These are phyloP conservation scores for Starmerella riodocensis DNA, from an alignment of 805 yeast species.

Conservation along the genomic window DNA sequence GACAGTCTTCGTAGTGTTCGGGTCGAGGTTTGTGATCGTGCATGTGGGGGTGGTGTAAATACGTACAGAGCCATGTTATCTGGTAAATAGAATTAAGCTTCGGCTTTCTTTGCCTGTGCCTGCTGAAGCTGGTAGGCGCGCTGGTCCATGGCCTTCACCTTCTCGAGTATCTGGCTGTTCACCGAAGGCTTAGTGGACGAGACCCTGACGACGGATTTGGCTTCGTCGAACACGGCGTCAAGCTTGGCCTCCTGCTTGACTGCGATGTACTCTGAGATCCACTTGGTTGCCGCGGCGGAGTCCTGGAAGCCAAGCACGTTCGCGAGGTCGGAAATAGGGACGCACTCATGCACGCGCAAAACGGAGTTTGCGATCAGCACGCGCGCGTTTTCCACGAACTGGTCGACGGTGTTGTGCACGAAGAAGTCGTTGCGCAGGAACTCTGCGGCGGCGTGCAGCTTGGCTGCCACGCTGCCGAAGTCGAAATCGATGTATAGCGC, in stretches of 20 bases:
- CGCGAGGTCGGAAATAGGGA: slow-evolving; percentile 37
- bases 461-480: slow-evolving; percentile 39
- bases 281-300: slow-evolving; percentile 34
- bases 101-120: slow-evolving; percentile 7
- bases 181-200: slow-evolving; percentile 41
- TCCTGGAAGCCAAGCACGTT: slow-evolving; percentile 30
- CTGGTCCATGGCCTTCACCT: slow-evolving; percentile 51
- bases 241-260: slow-evolving; percentile 42
- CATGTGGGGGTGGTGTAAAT: too few species aligned
- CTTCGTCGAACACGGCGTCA: slow-evolving; percentile 31
- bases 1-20: too few species aligned
- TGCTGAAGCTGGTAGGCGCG: slow-evolving; percentile 43
- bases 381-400: slow-evolving; percentile 37
- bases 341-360: slow-evolving; percentile 40
- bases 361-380: slow-evolving; percentile 41
- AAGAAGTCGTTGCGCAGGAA: slow-evolving; percentile 46
- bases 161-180: slow-evolving; percentile 56
- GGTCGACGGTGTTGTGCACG: slow-evolving; percentile 32
- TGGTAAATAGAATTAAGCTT: slow-evolving; percentile 2
- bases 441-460: slow-evolving; percentile 37
- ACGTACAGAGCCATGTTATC: too few species aligned
- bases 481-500: slow-evolving; percentile 47
- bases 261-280: slow-evolving; percentile 40
- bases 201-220: slow-evolving; percentile 9
- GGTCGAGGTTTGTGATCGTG: too few species aligned